phyloP scores from a whole-genome alignment of 2,329 filamentous ascomycete genomes.

The Orbilia quercus region DNA sequence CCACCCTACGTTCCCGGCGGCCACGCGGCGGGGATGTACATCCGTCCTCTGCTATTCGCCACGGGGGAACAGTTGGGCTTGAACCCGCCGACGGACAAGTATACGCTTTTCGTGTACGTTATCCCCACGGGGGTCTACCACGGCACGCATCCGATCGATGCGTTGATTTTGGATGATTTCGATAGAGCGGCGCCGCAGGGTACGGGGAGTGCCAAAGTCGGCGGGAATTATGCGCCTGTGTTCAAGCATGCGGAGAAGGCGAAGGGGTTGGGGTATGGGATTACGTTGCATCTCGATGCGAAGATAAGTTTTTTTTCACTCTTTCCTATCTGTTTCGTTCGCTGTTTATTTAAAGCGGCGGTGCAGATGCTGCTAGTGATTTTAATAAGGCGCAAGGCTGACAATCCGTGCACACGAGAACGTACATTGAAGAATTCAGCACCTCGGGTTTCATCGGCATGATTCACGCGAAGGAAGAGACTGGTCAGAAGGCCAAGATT shows the following conservation, averaged over 20 bases:
- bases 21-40: conserved; percentile 80
- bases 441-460: conserved; percentile 93
- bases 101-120: conserved; percentile 84
- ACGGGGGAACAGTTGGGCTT: conserved; percentile 87
- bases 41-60: conserved; percentile 88
- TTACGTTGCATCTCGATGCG: conserved; percentile 86
- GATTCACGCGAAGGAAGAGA: conserved; percentile 68
- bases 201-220: conserved; percentile 90
- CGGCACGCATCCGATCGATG: conserved; percentile 85
- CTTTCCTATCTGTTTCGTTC: neutral
- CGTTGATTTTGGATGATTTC: conserved; percentile 89
- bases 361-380: too few species aligned
- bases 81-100: conserved; percentile 82
- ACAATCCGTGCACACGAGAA: conserved; percentile 74
- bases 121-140: conserved; percentile 95
- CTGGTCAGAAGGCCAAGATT: conserved; percentile 72
- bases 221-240: conserved; percentile 95
- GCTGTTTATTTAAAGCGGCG: neutral
- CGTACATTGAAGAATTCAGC: conserved; percentile 93
- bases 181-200: conserved; percentile 92
- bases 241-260: conserved; percentile 87
- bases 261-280: conserved; percentile 82
- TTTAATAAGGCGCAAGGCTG: conserved; percentile 21
- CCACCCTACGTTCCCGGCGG: conserved; percentile 84
- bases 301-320: conserved; percentile 41